Evolutionary conservation across 345 rosid genomes (phyloP), one percentile per base, ranked within the genome.

Genomic region (Eucalyptus coolabah): DNA sequence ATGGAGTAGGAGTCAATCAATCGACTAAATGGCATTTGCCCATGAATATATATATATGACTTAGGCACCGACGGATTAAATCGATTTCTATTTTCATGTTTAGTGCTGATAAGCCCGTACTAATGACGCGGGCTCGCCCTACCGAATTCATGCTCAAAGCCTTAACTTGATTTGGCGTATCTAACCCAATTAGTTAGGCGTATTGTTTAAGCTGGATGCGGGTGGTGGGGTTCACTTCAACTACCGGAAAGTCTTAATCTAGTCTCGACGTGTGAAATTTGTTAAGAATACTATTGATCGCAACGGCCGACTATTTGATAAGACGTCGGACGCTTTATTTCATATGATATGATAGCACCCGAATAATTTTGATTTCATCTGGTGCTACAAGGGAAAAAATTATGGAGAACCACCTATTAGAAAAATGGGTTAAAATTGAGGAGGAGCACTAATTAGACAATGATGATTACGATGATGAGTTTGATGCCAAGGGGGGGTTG

Each of bases 401-500:
- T 51, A 21, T 32, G 37, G 42, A 32, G 81, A 32, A 69, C 81
- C 81, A 16, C 19, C 42, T 0, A 16, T 30, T 32, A 30, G 72
- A 16, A 56, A 32, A 63, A 6, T 28, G 45, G 82, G 82, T 72
- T 72, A 34, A 72, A 37, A 72, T 19, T 12, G 42, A 72, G 40
- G 82, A 72, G 82, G 82, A 10, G 82, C 82, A 72, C 82, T 19
- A 72, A 72, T 72, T 10, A 24, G 82, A 72, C 82, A 67, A 72
- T 72, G 34, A 30, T 30, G 45, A 90, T 92, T 51, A 7, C 21
- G 91, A 94, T 89, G 50, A 90, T 2, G 89, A 88, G 72, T 91
- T 93, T 94, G 95, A 93, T 93, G 23, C 94, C 90, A 23, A 37
- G 12, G 80, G 40, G 51, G 87, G 47, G 82, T 59, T 53, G 91